Percentiles rank a stretch among this genome's conserved stretches.
Evolutionary conservation across 371 early-diverging fungal genomes (phyloP).

Genomic region (Umbelopsis sp.): DNA sequence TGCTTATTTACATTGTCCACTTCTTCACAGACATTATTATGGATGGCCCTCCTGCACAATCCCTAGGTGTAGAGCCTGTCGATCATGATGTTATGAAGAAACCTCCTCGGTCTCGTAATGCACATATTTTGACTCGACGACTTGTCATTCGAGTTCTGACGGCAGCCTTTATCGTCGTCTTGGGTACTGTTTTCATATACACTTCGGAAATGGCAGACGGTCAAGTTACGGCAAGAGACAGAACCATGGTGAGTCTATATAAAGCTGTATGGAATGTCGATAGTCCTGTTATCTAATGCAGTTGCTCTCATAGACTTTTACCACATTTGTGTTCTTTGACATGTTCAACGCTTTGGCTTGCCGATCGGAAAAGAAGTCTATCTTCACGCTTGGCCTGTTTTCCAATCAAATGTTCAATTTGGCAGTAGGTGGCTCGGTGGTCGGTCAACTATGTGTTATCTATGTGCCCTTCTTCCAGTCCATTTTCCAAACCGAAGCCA

Average conservation of each 20-base stretch:
- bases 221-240: conserved; percentile 75
- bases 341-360: conserved; percentile 95
- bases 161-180: conserved; percentile 81
- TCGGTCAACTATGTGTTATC: conserved; percentile 88
- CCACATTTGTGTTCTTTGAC: conserved; percentile 94
- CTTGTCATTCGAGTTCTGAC: conserved; percentile 79
- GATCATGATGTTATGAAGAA: conserved; percentile 83
- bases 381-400: conserved; percentile 78
- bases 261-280: not conserved
- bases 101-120: conserved; percentile 77
- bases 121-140: conserved; percentile 76
- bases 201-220: conserved; percentile 80
- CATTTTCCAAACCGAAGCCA: conserved; percentile 91
- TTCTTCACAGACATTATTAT: conserved; percentile 76
- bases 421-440: conserved; percentile 79
- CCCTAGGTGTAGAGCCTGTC: conserved; percentile 85
- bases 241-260: conserved; percentile 83
- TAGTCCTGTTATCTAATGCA: not conserved
- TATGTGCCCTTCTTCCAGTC: conserved; percentile 89
- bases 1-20: not conserved
- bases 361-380: conserved; percentile 84
- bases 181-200: conserved; percentile 88
- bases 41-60: conserved; percentile 94
- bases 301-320: conserved; percentile 76
- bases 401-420: conserved; percentile 88